Base-by-base conservation (phyloP, 139 green algal genomes). In the Tetradesmus lagerheimii region DNA sequence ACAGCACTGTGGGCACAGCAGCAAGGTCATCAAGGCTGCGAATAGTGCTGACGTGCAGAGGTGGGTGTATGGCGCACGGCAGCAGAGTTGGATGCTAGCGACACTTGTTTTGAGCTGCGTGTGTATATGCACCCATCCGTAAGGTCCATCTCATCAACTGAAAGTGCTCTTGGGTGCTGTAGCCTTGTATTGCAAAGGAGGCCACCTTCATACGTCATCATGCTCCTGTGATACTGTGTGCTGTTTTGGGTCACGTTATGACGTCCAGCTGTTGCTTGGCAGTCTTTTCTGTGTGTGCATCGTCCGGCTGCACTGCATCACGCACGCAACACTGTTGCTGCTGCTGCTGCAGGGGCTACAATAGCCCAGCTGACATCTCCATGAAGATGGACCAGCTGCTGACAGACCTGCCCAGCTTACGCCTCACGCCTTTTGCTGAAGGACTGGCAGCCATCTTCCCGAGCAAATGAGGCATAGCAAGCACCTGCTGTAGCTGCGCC, bases 321-420 rank as follows among this genome's bases (percentile, higher is more conserved):
- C 37, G 16, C 57, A 16, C 43, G 11, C 64, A 45, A 25, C 25
- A 4, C 64, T 62, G 37, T 34, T 78, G 71, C 38, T 53, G 41
- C 45, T 43, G 16, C 77, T 38, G 3, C 50, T 77, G 62, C 57
- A 89, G 92, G 25, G 77, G 67, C 29, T 92, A 92, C 74, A 81
- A 80, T 4, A 93, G 83, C 66, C 94, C 94, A 3, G 29, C 82
- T 2, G 95, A 97, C 94, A 97, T 97, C 66, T 94, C 89, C 14
- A 97, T 97, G 95, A 93, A 96, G 71, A 80, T 91, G 34, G 47
- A 76, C 0, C 83, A 57, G 43, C 81, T 92, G 0, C 18, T 38
- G 20, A 0, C 12, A 1, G 76, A 92, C 57, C 84, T 96, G 79
- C 85, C 85, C 29, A 86, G 87, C 12, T 78, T 95, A 18, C 29